Evolutionary conservation across 1,284 basidiomycete species (phyloP).

Genomic region (Sporisorium graminicola): DNA sequence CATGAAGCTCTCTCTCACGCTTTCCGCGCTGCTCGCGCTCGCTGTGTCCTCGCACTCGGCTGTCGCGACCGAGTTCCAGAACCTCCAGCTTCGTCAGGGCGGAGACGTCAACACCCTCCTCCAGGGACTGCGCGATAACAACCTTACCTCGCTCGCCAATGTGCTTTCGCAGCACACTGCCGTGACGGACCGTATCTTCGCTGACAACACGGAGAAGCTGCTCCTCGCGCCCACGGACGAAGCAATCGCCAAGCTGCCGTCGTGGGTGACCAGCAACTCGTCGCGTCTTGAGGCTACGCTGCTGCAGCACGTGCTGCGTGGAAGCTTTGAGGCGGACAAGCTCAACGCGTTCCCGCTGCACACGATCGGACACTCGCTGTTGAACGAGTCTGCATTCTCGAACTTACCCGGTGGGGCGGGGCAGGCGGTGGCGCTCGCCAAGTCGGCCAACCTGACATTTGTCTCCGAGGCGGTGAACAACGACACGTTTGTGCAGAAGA

Average conservation of each 20-base stretch:
- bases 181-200: conserved; percentile 49
- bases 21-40: conserved; percentile 26
- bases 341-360: conserved; percentile 47
- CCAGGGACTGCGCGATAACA: conserved; percentile 46
- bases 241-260: conserved; percentile 43
- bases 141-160: conserved; percentile 49
- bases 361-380: conserved; percentile 54
- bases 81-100: conserved; percentile 41
- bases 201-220: conserved; percentile 40
- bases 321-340: conserved; percentile 31
- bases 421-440: conserved; percentile 52
- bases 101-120: conserved; percentile 48
- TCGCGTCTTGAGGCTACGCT: conserved; percentile 53
- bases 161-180: conserved; percentile 40
- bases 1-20: conserved; percentile 35
- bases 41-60: conserved; percentile 14
- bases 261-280: conserved; percentile 48
- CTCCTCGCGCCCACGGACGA: conserved; percentile 52
- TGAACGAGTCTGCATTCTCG: conserved; percentile 30
- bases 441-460: conserved; percentile 15
- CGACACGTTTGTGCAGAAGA: conserved; percentile 24
- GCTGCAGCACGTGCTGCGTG: conserved; percentile 53
- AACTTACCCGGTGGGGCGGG: conserved; percentile 58
- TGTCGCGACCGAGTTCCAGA: conserved; percentile 29
- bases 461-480: conserved; percentile 56